Evolutionary conservation across 768 basidiomycete genomes (phyloP).

Genomic region (Podaxis rugospora): DNA sequence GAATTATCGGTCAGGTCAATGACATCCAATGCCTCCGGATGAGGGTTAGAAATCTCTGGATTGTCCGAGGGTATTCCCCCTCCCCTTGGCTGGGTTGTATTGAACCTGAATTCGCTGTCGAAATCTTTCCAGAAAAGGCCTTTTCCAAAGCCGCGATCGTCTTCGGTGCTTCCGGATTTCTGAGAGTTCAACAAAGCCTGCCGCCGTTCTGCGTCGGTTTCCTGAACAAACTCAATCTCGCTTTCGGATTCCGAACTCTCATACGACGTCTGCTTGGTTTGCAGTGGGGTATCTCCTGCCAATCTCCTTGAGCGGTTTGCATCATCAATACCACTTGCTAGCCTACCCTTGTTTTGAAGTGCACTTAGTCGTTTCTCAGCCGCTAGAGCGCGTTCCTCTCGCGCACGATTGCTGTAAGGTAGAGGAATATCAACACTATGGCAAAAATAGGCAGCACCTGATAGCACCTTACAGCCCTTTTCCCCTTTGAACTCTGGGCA

Average conservation of each 20-base stretch:
- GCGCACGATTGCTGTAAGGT: conserved; percentile 60
- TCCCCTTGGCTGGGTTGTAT: neutral
- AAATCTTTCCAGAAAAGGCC: conserved; percentile 39
- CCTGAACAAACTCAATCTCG: conserved; percentile 32
- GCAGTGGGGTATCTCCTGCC: conserved; percentile 8
- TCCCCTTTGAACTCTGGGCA: conserved; percentile 51
- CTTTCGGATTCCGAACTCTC: conserved; percentile 27
- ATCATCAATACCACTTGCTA: neutral
- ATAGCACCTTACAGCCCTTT: conserved; percentile 60
- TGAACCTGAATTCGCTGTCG: conserved; percentile 46
- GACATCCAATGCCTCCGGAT: neutral
- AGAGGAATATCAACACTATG: neutral
- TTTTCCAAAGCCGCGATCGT: conserved; percentile 35
- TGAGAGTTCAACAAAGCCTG: conserved; percentile 45
- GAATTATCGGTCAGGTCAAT: conserved; percentile 16
- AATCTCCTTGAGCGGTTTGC: neutral
- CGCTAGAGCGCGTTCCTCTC: conserved; percentile 77
- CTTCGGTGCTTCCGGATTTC: conserved; percentile 28
- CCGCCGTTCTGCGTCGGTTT: conserved; percentile 46
- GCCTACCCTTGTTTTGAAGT: conserved; percentile 25
- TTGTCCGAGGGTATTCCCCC: neutral
- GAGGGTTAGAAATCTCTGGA: neutral
- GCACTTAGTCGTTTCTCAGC: conserved; percentile 56
- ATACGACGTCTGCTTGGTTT: conserved; percentile 11
- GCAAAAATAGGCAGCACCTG: neutral